These are phyloP conservation scores for Chlorella sp. DNA, from an alignment of 139 green algal genomes.

Conservation along the genomic window DNA sequence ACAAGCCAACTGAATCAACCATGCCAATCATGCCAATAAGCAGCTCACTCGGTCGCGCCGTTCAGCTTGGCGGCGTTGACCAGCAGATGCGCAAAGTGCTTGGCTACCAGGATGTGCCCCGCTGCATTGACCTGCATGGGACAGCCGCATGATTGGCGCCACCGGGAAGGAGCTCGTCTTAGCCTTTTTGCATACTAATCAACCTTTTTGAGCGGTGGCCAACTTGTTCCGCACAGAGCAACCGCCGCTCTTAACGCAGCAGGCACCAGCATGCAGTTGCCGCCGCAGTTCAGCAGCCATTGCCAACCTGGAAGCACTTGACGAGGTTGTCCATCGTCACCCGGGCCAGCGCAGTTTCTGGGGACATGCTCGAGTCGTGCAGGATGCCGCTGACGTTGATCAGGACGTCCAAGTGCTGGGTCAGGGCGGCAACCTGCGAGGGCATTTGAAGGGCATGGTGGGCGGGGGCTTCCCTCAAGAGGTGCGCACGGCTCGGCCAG, in stretches of 20 bases:
- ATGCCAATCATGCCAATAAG: too few species aligned
- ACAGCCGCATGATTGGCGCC: too few species aligned
- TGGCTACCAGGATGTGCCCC: slow-evolving; percentile 76
- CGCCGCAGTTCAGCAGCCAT: background rate
- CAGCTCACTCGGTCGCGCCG: slow-evolving; percentile 30
- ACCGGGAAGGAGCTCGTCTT: too few species aligned
- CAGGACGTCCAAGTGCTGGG: slow-evolving; percentile 68
- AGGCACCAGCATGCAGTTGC: background rate
- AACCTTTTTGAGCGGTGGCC: too few species aligned
- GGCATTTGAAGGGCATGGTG: too few species aligned
- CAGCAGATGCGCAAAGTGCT: slow-evolving; percentile 64
- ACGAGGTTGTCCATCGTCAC: slow-evolving; percentile 58
- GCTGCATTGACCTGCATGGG: slow-evolving; percentile 64
- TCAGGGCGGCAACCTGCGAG: slow-evolving; percentile 26
- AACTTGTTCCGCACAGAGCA: too few species aligned
- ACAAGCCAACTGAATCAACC: too few species aligned
- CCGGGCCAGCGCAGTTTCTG: slow-evolving; percentile 74
- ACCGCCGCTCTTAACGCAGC: too few species aligned
- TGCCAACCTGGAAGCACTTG: slow-evolving; percentile 49
- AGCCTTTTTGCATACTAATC: too few species aligned
- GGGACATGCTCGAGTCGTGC: slow-evolving; percentile 46
- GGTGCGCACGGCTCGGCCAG: too few species aligned
- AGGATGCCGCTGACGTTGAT: slow-evolving; percentile 73
- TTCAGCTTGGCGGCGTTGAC: slow-evolving; percentile 27
- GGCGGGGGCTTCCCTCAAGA: too few species aligned